A percentile compares a stretch with the other conserved stretches of the same genome.
These are phyloP conservation scores for Heterobasidion annosum DNA, from an alignment of 1,284 basidiomycete species.

Conservation along the genomic window DNA sequence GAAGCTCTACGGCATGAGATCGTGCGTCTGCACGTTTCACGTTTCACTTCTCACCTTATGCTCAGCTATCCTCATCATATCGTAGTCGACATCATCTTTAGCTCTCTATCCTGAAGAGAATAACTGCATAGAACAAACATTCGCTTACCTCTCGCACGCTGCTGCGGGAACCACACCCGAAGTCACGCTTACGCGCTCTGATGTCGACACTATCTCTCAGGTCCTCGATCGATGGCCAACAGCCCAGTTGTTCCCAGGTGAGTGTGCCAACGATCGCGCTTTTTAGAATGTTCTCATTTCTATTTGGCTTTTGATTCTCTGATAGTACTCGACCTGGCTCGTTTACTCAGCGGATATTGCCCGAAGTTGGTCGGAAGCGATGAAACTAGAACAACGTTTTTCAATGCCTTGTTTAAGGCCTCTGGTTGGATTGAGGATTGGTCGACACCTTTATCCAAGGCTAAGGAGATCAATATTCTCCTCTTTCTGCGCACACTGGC, in stretches of 20 bases:
- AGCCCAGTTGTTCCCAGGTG: conserved; percentile 78
- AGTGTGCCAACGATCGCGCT: conserved; percentile 12
- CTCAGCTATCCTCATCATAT: conserved; percentile 1
- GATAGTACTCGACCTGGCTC: conserved; percentile 83
- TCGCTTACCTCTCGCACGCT: conserved; percentile 50
- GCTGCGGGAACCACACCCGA: conserved; percentile 25
- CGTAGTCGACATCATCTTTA: conserved; percentile 55
- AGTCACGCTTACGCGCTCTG: conserved; percentile 29
- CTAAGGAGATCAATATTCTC: conserved; percentile 78
- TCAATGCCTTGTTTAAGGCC: conserved; percentile 56
- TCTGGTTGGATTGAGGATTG: conserved; percentile 60
- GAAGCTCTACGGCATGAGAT: conserved; percentile 60
- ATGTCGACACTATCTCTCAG: conserved; percentile 56
- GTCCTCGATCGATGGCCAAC: conserved; percentile 77
- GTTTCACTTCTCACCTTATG: not conserved
- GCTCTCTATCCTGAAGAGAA: conserved; percentile 46
- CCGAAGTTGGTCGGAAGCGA: conserved; percentile 40
- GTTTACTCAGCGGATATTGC: conserved; percentile 67
- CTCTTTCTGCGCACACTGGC: conserved; percentile 78
- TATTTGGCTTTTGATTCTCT: conserved; percentile 1
- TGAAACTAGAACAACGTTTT: conserved; percentile 41
- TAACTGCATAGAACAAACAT: conserved; percentile 38
- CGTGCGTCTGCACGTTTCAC: conserved; percentile 27
- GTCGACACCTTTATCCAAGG: conserved; percentile 49
- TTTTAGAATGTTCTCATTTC: conserved; percentile 1